These are phyloP conservation scores for Neurospora sp. DNA, from an alignment of 495 filamentous ascomycete genomes.

Conservation along the genomic window DNA sequence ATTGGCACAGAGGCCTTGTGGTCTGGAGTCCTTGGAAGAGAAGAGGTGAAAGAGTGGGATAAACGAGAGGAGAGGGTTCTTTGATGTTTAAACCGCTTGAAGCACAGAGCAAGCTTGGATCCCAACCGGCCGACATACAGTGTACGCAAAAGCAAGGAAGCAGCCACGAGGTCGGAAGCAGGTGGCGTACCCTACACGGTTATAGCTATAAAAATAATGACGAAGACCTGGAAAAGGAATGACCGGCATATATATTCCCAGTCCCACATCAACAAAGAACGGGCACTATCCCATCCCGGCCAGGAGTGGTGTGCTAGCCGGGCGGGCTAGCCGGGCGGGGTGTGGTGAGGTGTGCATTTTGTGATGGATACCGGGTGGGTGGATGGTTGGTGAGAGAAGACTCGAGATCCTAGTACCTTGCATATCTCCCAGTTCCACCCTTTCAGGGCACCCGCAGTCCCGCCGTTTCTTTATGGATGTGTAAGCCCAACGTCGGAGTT, in stretches of 20 bases:
- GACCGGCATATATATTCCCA: slow-evolving; percentile 17
- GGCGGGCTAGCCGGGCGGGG: background rate
- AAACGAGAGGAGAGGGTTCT: background rate
- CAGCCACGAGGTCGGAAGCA: slow-evolving; percentile 1
- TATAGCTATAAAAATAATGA: slow-evolving; percentile 5
- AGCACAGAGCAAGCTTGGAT: background rate
- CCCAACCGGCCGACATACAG: background rate
- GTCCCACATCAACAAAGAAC: background rate
- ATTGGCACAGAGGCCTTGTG: background rate
- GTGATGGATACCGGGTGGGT: background rate
- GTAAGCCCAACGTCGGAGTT: background rate
- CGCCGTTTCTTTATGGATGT: background rate
- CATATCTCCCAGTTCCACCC: background rate
- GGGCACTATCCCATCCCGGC: background rate
- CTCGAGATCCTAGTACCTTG: background rate
- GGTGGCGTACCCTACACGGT: slow-evolving; percentile 9
- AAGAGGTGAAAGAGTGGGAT: background rate
- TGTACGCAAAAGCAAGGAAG: background rate
- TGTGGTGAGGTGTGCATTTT: background rate
- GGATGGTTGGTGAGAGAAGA: background rate
- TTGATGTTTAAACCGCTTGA: background rate
- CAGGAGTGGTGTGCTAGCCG: background rate
- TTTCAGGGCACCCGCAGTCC: background rate
- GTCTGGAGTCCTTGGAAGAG: background rate
- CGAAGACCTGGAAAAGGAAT: slow-evolving; percentile 5